Evolutionary conservation across 2,329 filamentous ascomycete genomes (phyloP).

Genomic region (Chaetomium sp.): DNA sequence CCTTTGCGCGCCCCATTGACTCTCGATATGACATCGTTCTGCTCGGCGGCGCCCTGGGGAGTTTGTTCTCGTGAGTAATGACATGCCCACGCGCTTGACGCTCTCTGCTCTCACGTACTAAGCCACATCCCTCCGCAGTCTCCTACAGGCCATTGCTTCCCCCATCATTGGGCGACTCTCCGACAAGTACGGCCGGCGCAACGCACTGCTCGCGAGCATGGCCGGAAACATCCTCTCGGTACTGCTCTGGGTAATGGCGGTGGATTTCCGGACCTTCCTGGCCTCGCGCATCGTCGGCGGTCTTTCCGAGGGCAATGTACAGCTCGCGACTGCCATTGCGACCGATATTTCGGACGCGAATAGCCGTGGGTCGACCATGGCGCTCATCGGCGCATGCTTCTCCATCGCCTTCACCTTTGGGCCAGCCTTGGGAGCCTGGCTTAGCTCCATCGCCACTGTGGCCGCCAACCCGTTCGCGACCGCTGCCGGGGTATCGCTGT

Average conservation of each 20-base stretch:
- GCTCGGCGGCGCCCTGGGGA: slow-evolving; percentile 89
- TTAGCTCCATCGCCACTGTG: slow-evolving; percentile 76
- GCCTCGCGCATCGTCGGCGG: slow-evolving; percentile 92
- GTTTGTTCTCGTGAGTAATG: slow-evolving; percentile 70
- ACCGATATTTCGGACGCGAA: slow-evolving; percentile 90
- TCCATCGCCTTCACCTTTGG: slow-evolving; percentile 97
- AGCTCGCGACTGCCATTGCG: slow-evolving; percentile 93
- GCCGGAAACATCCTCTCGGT: slow-evolving; percentile 89
- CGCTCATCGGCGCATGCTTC: slow-evolving; percentile 93
- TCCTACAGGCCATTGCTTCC: slow-evolving; percentile 89
- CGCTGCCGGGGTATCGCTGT: slow-evolving; percentile 83
- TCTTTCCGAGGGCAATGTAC: slow-evolving; percentile 93
- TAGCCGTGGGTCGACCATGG: slow-evolving; percentile 88
- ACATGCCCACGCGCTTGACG: background rate
- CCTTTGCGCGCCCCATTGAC: slow-evolving; percentile 90
- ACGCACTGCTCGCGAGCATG: slow-evolving; percentile 89
- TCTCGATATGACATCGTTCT: slow-evolving; percentile 96
- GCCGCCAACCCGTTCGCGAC: slow-evolving; percentile 91
- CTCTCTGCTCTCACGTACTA: background rate
- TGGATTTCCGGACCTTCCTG: slow-evolving; percentile 93
- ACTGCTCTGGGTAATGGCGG: slow-evolving; percentile 88
- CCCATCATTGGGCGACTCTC: slow-evolving; percentile 88
- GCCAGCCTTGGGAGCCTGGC: slow-evolving; percentile 83
- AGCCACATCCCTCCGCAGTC: slow-evolving; percentile 47
- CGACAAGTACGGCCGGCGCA: slow-evolving; percentile 84